Base-by-base conservation (phyloP, 768 basidiomycete species). In the Boletus rubropictus region DNA sequence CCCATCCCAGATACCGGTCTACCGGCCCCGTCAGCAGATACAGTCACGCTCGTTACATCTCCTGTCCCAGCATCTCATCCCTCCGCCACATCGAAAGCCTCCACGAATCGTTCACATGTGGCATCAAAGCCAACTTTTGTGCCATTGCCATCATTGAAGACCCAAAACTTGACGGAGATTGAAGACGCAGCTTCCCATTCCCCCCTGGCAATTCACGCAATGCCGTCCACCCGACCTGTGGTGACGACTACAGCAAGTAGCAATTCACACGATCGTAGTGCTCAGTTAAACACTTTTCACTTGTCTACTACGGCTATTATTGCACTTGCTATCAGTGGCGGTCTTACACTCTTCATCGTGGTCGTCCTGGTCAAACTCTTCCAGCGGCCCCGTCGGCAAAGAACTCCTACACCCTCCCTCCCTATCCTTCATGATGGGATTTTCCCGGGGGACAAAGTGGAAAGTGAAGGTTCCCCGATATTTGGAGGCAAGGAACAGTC, bases 401-500 rank as follows among this genome's bases (percentile, higher is more conserved):
- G 67, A n/a, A 77, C 73, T 17, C 84, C 79, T 6, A 81, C 73
- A n/a, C 86, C 84, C 3, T 89, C 86, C 25, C 71, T 84, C n/a
- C 86, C 86, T 0, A 82, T 86, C 39, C 68, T 84, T 11, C 79
- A 83, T 48, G 80, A 84, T 32, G 69, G 66, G 11, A 75, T 72
- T 50, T 62, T 72, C 11, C 75, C 77, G 21, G 71, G 74, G 34
- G 70, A 79, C 33, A 64, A 63, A 39, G 71, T 67, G 47, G 65
- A 70, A 29, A 59, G 69, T 7, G 77, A 81, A 45, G 81, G 81
- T 21, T 87, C 86, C 3, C 84, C 83, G 21, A 67, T 88, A 29
- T 89, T 89, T 55, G 86, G 86, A n/a, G 86, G 87, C 2, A 80
- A 81, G 56, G 85, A 88, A 35, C 65, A 76, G 29, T 75, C 78